Evolutionary conservation across 2,329 filamentous ascomycete species (phyloP), one percentile per base, ranked within the genome.

Genomic region (Colletotrichum shisoi): DNA sequence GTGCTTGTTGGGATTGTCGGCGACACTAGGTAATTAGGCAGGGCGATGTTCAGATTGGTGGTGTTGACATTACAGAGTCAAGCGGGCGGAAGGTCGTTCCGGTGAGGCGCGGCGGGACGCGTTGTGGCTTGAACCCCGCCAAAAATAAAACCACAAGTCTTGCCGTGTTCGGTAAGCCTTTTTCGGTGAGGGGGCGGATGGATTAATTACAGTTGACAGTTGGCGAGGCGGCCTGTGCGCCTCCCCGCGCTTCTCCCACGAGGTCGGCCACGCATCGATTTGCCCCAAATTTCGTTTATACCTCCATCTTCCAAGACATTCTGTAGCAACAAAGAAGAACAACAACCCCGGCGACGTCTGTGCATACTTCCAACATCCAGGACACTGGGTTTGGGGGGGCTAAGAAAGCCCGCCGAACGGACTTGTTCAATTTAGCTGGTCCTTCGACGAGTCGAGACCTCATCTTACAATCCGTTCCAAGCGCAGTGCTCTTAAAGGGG

Each of bases 81-180:
- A 13, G 31, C n/a, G 17, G 42, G n/a, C 12, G 53, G 44, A 39
- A 40, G 4, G 54, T 52, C 52, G 39, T 49, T 67, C 57, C 65
- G 65, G 56, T 68, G 65, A 68, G 56, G 44, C 65, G 62, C 61
- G 61, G 37, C 57, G 51, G 51, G 62, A 68, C 65, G 61, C 65
- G 62, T 60, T 67, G 44, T 39, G 27, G 45, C 46, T 21, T 39
- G 42, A 52, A 68, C 61, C 65, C 65, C 65, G 62, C 65, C 40
- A n/a, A 42, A 12, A 27, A 13, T 19, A 57, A 37, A 15, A 40
- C 3, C 11, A 11, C 9, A n/a, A 27, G 31, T 3, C 3, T n/a
- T 17, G 19, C 42, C 48, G 42, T 58, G 13, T 17, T 51, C 54
- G 27, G 49, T 52, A 52, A 19, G 27, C 11, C 4, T 9, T 34